phyloP scores from a whole-genome alignment of 2,329 filamentous ascomycete genomes.

The Cercospora sojina region DNA sequence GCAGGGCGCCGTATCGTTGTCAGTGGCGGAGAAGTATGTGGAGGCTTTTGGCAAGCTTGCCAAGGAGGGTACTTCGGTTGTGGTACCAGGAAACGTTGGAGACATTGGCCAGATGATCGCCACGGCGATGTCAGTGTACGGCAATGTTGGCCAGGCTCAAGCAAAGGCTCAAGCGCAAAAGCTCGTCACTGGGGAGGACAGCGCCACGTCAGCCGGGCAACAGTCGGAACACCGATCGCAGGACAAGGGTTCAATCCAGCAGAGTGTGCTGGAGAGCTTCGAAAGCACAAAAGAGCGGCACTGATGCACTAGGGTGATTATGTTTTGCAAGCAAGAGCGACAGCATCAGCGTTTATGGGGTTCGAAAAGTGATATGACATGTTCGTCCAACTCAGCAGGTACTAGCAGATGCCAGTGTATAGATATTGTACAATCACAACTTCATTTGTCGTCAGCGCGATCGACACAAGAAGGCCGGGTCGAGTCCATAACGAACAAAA shows the following conservation, averaged over 20 bases:
- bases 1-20: conserved; percentile 79
- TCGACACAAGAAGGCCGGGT: neutral
- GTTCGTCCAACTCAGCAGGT: neutral
- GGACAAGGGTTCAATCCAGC: conserved; percentile 37
- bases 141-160: conserved; percentile 83
- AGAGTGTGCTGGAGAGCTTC: conserved; percentile 44
- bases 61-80: conserved; percentile 91
- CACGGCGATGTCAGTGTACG: conserved; percentile 90
- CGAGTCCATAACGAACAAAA: neutral
- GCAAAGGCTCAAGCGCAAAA: conserved; percentile 63
- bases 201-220: conserved; percentile 14
- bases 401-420: neutral
- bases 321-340: neutral
- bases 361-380: neutral
- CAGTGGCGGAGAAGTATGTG: conserved; percentile 95
- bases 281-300: conserved; percentile 40
- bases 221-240: conserved; percentile 18
- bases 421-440: conserved; percentile 13
- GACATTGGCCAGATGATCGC: conserved; percentile 97
- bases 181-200: conserved; percentile 23
- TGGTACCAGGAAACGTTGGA: conserved; percentile 94
- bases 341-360: neutral
- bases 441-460: neutral
- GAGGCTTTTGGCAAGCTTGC: conserved; percentile 90
- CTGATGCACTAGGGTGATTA: conserved; percentile 23